Evolutionary conservation across 352 stramenopile species (phyloP).

Genomic region (Saprolegnia parasitica): DNA sequence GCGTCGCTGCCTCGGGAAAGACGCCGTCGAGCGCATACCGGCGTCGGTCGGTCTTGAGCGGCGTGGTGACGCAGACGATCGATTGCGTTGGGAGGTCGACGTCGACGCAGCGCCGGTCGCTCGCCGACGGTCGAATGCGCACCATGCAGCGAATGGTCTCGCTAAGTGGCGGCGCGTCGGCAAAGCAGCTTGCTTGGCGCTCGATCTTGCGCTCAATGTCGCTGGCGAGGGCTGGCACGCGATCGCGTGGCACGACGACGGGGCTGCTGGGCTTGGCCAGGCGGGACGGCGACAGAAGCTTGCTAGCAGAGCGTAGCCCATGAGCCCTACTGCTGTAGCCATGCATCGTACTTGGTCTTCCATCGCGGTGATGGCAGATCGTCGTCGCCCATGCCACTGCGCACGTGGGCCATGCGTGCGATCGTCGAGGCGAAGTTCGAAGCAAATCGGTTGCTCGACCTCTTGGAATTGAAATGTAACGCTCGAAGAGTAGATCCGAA

Average conservation of each 20-base stretch:
- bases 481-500: neutral
- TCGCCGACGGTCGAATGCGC: conserved; percentile 42
- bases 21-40: conserved; percentile 80
- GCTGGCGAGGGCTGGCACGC: neutral
- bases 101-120: conserved; percentile 13
- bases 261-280: neutral
- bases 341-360: neutral
- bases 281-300: conserved; percentile 14
- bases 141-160: conserved; percentile 74
- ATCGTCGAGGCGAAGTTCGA: neutral
- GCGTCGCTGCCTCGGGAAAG: conserved; percentile 57
- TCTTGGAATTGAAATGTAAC: neutral
- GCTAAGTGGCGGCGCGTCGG: neutral
- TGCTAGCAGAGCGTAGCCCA: neutral
- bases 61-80: conserved; percentile 52
- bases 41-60: conserved; percentile 54
- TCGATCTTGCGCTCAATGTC: conserved; percentile 26
- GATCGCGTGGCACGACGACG: neutral
- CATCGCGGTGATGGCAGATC: neutral
- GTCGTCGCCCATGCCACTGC: neutral
- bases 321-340: neutral
- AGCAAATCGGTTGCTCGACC: neutral
- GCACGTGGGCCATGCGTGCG: neutral
- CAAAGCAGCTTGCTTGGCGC: neutral
- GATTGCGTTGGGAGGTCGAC: conserved; percentile 44